Percentiles rank a stretch among this genome's conserved stretches.
Conservation (phyloP, 345 rosid species). For the Aquilaria yunnanensis region DNA sequence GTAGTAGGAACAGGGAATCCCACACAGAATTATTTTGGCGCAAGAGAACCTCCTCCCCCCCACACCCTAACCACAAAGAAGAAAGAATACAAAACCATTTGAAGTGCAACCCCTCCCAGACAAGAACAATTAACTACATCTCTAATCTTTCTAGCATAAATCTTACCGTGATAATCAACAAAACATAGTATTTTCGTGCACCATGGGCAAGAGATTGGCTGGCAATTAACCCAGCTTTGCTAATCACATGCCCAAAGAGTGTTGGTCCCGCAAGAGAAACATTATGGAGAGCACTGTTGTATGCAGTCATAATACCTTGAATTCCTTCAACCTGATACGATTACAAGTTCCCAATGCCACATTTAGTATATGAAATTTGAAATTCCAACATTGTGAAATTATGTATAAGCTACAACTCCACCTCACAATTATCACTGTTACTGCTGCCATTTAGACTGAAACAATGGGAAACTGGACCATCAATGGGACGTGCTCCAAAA, state of each 20-base stretch:
- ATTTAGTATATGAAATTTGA: too few species aligned
- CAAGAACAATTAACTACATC: not conserved
- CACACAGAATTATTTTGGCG: not conserved
- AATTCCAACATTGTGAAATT: not conserved
- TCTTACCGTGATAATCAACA: constrained; percentile 88
- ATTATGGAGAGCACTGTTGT: constrained; percentile 72
- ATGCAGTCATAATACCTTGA: constrained; percentile 81
- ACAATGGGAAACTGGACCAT: constrained; percentile 93
- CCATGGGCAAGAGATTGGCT: constrained; percentile 63
- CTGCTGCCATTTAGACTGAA: constrained; percentile 93
- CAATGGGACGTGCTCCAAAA: constrained; percentile 97
- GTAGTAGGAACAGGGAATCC: too few species aligned
- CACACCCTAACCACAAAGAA: constrained; percentile 7
- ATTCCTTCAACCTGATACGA: constrained; percentile 77
- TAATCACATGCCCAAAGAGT: constrained; percentile 84
- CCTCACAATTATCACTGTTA: constrained; percentile 65
- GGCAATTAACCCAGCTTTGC: constrained; percentile 61
- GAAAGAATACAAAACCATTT: not conserved
- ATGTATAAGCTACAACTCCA: constrained; percentile 15
- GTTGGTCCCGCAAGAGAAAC: constrained; percentile 97
- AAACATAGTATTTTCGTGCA: constrained; percentile 56
- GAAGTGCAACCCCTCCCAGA: not conserved
- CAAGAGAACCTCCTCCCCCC: constrained; percentile 6
- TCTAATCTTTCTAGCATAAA: not conserved
- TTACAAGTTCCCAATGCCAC: too few species aligned